Conservation (phyloP, 2,329 filamentous ascomycete genomes). For the Fusarium neocosmosporiellum region DNA sequence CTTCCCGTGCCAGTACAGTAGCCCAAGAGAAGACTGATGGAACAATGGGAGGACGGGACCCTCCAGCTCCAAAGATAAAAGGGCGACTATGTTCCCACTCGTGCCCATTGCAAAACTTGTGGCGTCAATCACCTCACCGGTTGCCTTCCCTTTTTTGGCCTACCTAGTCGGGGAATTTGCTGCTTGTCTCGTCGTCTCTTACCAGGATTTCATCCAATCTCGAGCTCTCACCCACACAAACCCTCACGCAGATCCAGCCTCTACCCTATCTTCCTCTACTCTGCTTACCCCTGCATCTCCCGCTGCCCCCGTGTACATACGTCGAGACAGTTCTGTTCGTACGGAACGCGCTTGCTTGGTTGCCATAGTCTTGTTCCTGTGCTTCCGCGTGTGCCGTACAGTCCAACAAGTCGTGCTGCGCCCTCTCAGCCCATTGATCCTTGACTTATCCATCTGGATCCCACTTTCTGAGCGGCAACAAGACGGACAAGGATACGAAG, state of each 20-base stretch:
- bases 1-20: neutral
- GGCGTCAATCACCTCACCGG: slow-evolving; percentile 43
- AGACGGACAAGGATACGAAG: slow-evolving; percentile 22
- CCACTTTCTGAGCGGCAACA: slow-evolving; percentile 12
- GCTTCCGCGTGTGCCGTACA: slow-evolving; percentile 16
- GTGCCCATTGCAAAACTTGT: slow-evolving; percentile 41
- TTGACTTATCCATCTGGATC: slow-evolving; percentile 23
- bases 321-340: slow-evolving; percentile 9
- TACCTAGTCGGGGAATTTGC: slow-evolving; percentile 28
- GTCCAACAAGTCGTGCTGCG: slow-evolving; percentile 5
- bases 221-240: slow-evolving; percentile 18
- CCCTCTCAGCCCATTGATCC: slow-evolving; percentile 6
- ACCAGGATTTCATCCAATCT: slow-evolving; percentile 25
- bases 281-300: slow-evolving; percentile 7
- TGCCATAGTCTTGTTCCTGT: slow-evolving; percentile 8
- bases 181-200: slow-evolving; percentile 18
- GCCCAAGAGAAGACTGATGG: neutral
- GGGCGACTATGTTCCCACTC: slow-evolving; percentile 31
- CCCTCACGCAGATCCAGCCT: slow-evolving; percentile 27
- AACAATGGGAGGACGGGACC: neutral
- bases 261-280: slow-evolving; percentile 24
- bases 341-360: slow-evolving; percentile 8
- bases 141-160: slow-evolving; percentile 27
- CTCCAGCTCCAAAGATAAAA: slow-evolving; percentile 23
- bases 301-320: slow-evolving; percentile 6